Conservation (phyloP, 768 basidiomycete genomes). For the Bullera alba region DNA sequence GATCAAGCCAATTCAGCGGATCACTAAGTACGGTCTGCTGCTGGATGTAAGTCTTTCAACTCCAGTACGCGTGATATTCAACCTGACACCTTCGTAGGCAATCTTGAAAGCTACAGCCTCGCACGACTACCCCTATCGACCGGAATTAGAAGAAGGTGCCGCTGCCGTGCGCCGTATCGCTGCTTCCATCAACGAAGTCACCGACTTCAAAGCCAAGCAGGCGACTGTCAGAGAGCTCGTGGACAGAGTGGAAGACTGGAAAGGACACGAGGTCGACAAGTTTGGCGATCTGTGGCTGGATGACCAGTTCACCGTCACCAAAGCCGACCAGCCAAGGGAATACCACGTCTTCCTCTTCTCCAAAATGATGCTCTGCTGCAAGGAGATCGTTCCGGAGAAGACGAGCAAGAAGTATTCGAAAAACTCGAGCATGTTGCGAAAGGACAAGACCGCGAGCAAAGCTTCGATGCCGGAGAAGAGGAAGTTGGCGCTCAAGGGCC, state of each 20-base stretch:
- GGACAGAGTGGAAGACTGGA: conserved; percentile 93
- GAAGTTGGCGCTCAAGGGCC: conserved; percentile 81
- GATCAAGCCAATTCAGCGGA: conserved; percentile 96
- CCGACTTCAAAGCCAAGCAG: conserved; percentile 77
- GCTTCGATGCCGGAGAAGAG: conserved; percentile 64
- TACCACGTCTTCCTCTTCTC: conserved; percentile 99
- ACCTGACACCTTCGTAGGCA: conserved; percentile 17
- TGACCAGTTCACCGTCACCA: conserved; percentile 91
- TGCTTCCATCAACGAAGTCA: conserved; percentile 93
- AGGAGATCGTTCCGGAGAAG: conserved; percentile 65
- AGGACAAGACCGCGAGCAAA: conserved; percentile 54
- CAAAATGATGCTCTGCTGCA: conserved; percentile 98
- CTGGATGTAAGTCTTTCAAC: conserved; percentile 61
- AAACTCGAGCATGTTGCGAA: conserved; percentile 83
- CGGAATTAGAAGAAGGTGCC: conserved; percentile 75
- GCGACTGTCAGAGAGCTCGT: conserved; percentile 81
- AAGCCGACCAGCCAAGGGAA: conserved; percentile 91
- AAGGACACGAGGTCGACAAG: conserved; percentile 88
- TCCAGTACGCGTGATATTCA: conserved; percentile 5
- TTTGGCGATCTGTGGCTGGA: conserved; percentile 92
- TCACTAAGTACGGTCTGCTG: conserved; percentile 95
- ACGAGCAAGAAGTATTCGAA: conserved; percentile 62
- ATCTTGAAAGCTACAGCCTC: conserved; percentile 34
- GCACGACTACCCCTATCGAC: conserved; percentile 45
- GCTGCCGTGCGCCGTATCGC: conserved; percentile 87